Conservation (phyloP, 805 yeast genomes). For the Ogataea paradorogensis region DNA sequence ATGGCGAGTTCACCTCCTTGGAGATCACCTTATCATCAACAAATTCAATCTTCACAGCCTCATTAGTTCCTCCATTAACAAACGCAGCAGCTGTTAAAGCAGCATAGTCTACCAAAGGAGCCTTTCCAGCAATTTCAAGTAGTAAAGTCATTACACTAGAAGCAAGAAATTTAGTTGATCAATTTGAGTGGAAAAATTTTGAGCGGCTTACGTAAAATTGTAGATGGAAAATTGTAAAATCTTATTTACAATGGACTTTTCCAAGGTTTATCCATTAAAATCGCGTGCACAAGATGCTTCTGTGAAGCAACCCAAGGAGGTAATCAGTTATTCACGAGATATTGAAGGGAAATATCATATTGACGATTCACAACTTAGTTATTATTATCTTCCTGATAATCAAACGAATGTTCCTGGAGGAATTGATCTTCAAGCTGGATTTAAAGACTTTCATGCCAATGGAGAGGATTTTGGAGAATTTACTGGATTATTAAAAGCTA, state of each 20-base stretch:
- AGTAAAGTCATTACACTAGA: constrained; percentile 33
- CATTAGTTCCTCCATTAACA: constrained; percentile 52
- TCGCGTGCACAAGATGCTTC: constrained; percentile 62
- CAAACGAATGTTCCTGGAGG: constrained; percentile 50
- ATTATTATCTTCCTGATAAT: constrained; percentile 78
- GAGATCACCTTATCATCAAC: constrained; percentile 71
- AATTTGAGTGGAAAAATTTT: constrained; percentile 3
- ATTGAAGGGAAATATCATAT: constrained; percentile 44
- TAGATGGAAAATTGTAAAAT: constrained; percentile 3
- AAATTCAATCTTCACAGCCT: constrained; percentile 56
- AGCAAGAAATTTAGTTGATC: background rate
- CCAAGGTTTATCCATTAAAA: constrained; percentile 35
- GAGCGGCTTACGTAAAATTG: constrained; percentile 3
- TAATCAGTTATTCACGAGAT: constrained; percentile 63
- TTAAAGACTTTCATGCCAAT: constrained; percentile 51
- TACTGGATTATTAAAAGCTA: constrained; percentile 52
- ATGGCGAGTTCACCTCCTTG: constrained; percentile 36
- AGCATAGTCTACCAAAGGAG: constrained; percentile 77
- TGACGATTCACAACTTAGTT: constrained; percentile 56
- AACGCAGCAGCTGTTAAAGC: constrained; percentile 75
- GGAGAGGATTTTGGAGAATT: constrained; percentile 55
- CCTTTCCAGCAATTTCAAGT: constrained; percentile 79
- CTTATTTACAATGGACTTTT: constrained; percentile 8
- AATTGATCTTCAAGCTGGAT: constrained; percentile 66
- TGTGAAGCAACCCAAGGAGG: constrained; percentile 82